Conservation (phyloP, 768 basidiomycete genomes). For the Mycena haematopus region DNA sequence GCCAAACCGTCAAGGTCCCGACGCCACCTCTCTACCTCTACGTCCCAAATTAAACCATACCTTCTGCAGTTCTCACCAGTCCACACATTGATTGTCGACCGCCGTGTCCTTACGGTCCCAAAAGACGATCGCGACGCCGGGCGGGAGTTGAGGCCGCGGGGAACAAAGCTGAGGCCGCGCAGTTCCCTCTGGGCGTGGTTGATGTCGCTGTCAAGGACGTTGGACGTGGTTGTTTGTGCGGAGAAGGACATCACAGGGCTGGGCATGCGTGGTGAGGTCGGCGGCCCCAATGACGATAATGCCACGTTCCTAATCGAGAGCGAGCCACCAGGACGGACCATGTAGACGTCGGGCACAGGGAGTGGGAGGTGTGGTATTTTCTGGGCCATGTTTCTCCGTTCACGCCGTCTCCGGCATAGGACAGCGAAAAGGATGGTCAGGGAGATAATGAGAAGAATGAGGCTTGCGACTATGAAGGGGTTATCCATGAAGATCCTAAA, state of each 20-base stretch:
- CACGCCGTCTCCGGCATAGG: not conserved
- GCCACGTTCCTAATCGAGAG: constrained; percentile 9
- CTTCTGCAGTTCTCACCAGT: not conserved
- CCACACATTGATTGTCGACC: not conserved
- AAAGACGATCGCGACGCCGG: constrained; percentile 16
- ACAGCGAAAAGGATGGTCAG: constrained; percentile 8
- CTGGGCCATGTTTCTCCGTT: not conserved
- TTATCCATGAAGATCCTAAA: not conserved
- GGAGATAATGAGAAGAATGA: constrained; percentile 6
- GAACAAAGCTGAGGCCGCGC: constrained; percentile 4
- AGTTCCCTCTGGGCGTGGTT: constrained; percentile 7
- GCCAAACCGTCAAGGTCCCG: not conserved
- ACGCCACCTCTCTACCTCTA: not conserved
- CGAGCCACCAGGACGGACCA: not conserved
- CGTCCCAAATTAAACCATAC: constrained; percentile 3
- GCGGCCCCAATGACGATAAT: constrained; percentile 1
- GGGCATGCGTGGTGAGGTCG: not conserved
- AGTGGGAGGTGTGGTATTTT: not conserved
- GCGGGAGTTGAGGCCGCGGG: not conserved
- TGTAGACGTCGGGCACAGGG: not conserved
- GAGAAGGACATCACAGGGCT: not conserved
- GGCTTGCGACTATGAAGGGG: constrained; percentile 9
- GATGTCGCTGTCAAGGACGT: constrained; percentile 4
- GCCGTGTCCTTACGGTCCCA: constrained; percentile 11
- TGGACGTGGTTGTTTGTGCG: not conserved